phyloP scores from a whole-genome alignment of 768 basidiomycete species.

The Lactarius trivialis region DNA sequence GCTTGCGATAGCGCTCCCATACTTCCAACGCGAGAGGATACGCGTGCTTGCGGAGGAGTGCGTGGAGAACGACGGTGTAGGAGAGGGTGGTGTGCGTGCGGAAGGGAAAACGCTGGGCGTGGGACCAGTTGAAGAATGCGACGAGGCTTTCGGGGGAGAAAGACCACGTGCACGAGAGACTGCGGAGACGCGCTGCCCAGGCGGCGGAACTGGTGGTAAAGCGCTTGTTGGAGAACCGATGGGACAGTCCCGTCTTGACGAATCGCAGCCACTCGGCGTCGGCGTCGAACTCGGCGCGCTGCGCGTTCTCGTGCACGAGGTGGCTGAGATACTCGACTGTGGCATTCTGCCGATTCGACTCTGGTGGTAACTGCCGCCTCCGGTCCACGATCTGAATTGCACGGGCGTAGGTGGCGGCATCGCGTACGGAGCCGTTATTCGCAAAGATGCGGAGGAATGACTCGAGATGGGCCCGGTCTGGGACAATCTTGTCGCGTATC shows the following conservation, averaged over 20 bases:
- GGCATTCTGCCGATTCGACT: neutral
- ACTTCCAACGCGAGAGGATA: constrained; percentile 35
- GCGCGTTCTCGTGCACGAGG: constrained; percentile 10
- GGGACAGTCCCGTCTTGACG: neutral
- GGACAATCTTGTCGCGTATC: constrained; percentile 36
- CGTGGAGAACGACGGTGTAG: constrained; percentile 50
- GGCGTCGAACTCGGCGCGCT: neutral
- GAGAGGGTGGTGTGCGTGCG: constrained; percentile 39
- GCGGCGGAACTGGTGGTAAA: neutral
- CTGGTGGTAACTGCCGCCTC: too few species aligned
- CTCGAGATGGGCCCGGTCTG: constrained; percentile 41
- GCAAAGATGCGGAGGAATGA: constrained; percentile 43
- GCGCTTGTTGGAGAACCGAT: constrained; percentile 5
- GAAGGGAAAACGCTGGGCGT: constrained; percentile 27
- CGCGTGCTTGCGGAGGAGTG: constrained; percentile 40
- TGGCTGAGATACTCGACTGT: constrained; percentile 15
- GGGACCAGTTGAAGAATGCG: constrained; percentile 33
- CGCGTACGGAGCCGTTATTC: constrained; percentile 37
- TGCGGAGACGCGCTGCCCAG: constrained; percentile 15
- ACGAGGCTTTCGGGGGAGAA: constrained; percentile 32
- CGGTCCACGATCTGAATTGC: constrained; percentile 33
- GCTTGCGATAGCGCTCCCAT: constrained; percentile 15
- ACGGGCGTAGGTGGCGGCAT: constrained; percentile 36
- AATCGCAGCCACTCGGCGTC: constrained; percentile 12
- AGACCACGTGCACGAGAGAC: constrained; percentile 4